Percentiles rank a stretch among this genome's conserved stretches.
phyloP scores from a whole-genome alignment of 805 yeast genomes.

The Saturnispora dispora region DNA sequence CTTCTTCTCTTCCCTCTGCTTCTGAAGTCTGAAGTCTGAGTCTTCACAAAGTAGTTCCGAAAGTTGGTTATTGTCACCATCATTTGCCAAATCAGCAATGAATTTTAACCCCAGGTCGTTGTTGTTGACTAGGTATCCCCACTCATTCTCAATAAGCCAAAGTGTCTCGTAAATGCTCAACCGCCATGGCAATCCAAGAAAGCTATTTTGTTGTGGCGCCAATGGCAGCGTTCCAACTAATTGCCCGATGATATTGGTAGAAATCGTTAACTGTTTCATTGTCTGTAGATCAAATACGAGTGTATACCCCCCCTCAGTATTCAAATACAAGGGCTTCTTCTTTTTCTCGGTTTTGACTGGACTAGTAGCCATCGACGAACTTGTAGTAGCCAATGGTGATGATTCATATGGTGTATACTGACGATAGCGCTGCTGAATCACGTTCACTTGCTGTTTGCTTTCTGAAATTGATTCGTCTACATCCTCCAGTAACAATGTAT shows the following conservation, averaged over 20 bases:
- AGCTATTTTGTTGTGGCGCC: conserved; percentile 91
- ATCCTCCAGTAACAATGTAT: background rate
- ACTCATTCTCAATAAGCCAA: conserved; percentile 41
- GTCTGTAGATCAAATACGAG: conserved; percentile 51
- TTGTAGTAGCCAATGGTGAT: conserved; percentile 10
- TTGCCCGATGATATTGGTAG: conserved; percentile 62
- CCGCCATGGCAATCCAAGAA: conserved; percentile 74
- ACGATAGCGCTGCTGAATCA: background rate
- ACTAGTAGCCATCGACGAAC: background rate
- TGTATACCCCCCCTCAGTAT: conserved; percentile 7
- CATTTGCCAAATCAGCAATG: conserved; percentile 1
- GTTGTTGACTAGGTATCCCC: conserved; percentile 13
- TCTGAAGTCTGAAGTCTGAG: conserved; percentile 8
- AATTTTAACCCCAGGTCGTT: background rate
- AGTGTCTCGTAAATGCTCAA: conserved; percentile 64
- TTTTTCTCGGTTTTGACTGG: background rate
- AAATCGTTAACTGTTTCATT: conserved; percentile 43
- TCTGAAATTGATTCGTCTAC: background rate
- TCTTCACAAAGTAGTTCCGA: conserved; percentile 4
- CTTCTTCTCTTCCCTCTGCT: conserved; percentile 11
- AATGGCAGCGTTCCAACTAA: conserved; percentile 75
- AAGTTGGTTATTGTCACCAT: conserved; percentile 1
- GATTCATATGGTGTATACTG: conserved; percentile 8
- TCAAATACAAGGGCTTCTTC: background rate
- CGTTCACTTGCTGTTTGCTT: background rate